Conservation (phyloP, 2,329 filamentous ascomycete genomes). For the Chrysosporium queenslandicum region DNA sequence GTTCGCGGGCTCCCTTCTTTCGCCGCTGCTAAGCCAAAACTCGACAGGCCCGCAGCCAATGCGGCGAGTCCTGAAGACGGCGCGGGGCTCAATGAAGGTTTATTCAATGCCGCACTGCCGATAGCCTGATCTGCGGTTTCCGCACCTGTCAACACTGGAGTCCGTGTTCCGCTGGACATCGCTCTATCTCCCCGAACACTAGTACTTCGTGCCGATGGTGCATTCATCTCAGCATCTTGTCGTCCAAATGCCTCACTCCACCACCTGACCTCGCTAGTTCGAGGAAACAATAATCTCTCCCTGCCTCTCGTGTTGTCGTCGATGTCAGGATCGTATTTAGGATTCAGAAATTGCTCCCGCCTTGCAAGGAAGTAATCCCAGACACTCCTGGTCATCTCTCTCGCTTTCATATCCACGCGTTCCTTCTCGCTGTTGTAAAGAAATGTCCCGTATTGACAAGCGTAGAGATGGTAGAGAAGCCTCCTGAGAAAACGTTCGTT, state of each 20-base stretch:
- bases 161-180: conserved; percentile 24
- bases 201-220: conserved; percentile 45
- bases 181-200: conserved; percentile 34
- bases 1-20: conserved; percentile 24
- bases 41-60: conserved; percentile 39
- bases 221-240: conserved; percentile 88
- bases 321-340: conserved; percentile 61
- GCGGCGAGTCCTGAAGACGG: conserved; percentile 30
- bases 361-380: conserved; percentile 93
- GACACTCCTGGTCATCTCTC: conserved; percentile 69
- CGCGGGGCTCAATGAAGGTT: conserved; percentile 24
- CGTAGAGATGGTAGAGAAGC: conserved; percentile 85
- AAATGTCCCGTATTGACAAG: conserved; percentile 94
- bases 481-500: conserved; percentile 87
- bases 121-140: conserved; percentile 49
- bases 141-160: conserved; percentile 50
- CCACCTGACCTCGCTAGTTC: conserved; percentile 72
- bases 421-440: conserved; percentile 92
- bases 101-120: conserved; percentile 35
- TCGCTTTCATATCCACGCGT: conserved; percentile 57
- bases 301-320: conserved; percentile 71
- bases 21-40: conserved; percentile 33
- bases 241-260: conserved; percentile 84
- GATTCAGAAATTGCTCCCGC: conserved; percentile 70
- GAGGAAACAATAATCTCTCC: conserved; percentile 75